Evolutionary conservation across 805 yeast species (phyloP), one percentile per base, ranked within the genome.

Genomic region (Yamadazyma paraphyllophila): DNA sequence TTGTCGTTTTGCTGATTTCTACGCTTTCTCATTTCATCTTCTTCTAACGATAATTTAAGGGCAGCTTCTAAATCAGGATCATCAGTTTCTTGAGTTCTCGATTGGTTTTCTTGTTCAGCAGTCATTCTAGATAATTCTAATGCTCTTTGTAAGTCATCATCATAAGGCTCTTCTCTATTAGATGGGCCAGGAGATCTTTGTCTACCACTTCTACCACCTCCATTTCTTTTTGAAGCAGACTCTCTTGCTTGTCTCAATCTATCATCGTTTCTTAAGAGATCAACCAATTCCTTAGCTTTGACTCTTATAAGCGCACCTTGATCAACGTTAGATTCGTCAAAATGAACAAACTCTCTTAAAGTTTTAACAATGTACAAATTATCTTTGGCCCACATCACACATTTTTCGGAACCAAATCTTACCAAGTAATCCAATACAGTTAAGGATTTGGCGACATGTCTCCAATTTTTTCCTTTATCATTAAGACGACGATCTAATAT

Each of bases 391-490:
- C 99, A 92, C 32, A 83, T 71, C 5, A 91, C 96, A 58, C 91
- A 92, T 58, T 85, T 84, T 54, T 90, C 96, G 15, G 90, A 78
- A 33, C 97, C 99, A 49, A 76, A 78, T 55, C 94, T 80, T 14
- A 91, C 89, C 47, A 91, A 72, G 66, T 83, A 92, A 58, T 91
- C 97, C 55, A 92, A 74, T n/a, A 92, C 83, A 1, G 96, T 85
- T 50, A 92, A 74, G 1, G 96, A 83, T 65, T 92, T 94, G 51
- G 95, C 91, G 41, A 92, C 91, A 63, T 92, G 99, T 54, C 96
- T 79, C 97, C 97, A 92, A 68, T 92, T 87, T 64, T 90, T 91
- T 50, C 98, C 98, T 71, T 91, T 91, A 62, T 92, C 98, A 60
- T 92, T 92, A 53, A 92, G 71, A 52, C 99, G 78, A 54, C 89